These are phyloP conservation scores for Pythium coloratum DNA, from an alignment of 352 stramenopile genomes.

Conservation along the genomic window DNA sequence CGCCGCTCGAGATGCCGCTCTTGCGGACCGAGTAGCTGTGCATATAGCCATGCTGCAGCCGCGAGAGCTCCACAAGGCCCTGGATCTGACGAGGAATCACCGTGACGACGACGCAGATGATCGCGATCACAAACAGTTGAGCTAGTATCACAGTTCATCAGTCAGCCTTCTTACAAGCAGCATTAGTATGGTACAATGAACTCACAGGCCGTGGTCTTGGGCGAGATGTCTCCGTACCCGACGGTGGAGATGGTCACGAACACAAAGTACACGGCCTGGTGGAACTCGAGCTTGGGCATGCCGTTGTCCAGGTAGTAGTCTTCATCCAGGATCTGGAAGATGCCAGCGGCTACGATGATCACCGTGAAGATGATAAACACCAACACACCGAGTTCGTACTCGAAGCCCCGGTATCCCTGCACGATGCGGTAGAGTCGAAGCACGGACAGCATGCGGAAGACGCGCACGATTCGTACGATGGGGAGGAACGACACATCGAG, in stretches of 20 bases:
- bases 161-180: background rate
- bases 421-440: slow-evolving; percentile 60
- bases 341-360: slow-evolving; percentile 55
- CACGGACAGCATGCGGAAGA: slow-evolving; percentile 60
- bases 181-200: background rate
- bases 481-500: slow-evolving; percentile 41
- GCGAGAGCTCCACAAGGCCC: slow-evolving; percentile 49
- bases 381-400: slow-evolving; percentile 63
- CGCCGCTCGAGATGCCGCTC: slow-evolving; percentile 37
- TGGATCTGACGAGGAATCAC: slow-evolving; percentile 59
- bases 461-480: slow-evolving; percentile 48
- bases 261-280: slow-evolving; percentile 68
- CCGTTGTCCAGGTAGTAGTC: slow-evolving; percentile 45
- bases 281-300: slow-evolving; percentile 41
- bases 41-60: slow-evolving; percentile 49
- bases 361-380: slow-evolving; percentile 56
- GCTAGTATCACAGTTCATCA: slow-evolving; percentile 23
- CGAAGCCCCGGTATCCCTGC: slow-evolving; percentile 52
- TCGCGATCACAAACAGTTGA: slow-evolving; percentile 60
- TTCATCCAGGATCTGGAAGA: slow-evolving; percentile 62
- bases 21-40: slow-evolving; percentile 49
- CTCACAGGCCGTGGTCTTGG: slow-evolving; percentile 44
- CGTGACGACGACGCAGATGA: slow-evolving; percentile 60
- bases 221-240: slow-evolving; percentile 61
- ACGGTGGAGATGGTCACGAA: slow-evolving; percentile 68